These are phyloP conservation scores for Botrytis fabae DNA, from an alignment of 2,329 filamentous ascomycete genomes.

Conservation along the genomic window DNA sequence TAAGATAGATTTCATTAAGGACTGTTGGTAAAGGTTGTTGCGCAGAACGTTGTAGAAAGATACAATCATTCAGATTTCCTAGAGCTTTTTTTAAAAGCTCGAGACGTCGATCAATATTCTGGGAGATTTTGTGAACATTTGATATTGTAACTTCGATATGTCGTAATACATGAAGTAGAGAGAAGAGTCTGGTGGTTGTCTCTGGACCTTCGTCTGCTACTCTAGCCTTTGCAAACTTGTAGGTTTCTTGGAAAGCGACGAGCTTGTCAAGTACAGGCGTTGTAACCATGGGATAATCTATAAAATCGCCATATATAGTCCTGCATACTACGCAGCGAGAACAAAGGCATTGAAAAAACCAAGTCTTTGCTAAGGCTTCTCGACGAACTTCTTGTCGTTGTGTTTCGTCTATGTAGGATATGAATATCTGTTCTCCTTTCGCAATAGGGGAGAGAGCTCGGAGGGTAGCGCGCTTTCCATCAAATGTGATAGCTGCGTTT, in stretches of 20 bases:
- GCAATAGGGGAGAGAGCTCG: constrained; percentile 52
- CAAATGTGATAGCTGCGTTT: constrained; percentile 59
- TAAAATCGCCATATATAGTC: not conserved
- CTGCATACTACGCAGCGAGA: not conserved
- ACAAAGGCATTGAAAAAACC: constrained; percentile 22
- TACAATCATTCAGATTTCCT: constrained; percentile 16
- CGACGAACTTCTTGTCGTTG: constrained; percentile 22
- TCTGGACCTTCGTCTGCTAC: constrained; percentile 10
- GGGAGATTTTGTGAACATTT: not conserved
- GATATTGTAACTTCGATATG: not conserved
- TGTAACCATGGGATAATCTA: not conserved
- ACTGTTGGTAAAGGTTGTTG: constrained; percentile 40
- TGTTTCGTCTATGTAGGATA: constrained; percentile 59
- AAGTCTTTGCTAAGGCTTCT: constrained; percentile 10
- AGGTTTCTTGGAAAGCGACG: not conserved
- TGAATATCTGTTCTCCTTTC: constrained; percentile 57
- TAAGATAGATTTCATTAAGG: constrained; percentile 47
- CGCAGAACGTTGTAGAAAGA: constrained; percentile 21
- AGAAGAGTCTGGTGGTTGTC: constrained; percentile 13
- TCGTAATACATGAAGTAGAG: constrained; percentile 16
- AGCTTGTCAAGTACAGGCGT: constrained; percentile 4
- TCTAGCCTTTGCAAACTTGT: constrained; percentile 3
- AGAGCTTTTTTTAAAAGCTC: constrained; percentile 1
- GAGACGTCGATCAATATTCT: constrained; percentile 13
- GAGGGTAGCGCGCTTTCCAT: constrained; percentile 52